These are phyloP conservation scores for Dothistroma pini DNA, from an alignment of 2,329 filamentous ascomycete genomes.

Conservation along the genomic window DNA sequence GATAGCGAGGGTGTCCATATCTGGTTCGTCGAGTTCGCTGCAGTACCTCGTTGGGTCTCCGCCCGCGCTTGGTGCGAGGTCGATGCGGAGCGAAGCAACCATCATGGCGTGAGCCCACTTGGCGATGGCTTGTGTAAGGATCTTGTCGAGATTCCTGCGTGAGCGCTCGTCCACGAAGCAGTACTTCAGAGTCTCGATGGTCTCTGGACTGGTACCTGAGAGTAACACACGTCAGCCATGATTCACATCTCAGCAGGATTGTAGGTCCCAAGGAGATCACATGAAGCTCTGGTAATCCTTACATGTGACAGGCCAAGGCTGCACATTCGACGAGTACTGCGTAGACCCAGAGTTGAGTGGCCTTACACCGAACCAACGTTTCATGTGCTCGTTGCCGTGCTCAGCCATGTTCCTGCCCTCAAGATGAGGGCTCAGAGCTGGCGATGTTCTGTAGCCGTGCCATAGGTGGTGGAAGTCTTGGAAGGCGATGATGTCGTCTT, in stretches of 20 bases:
- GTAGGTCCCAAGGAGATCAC: no score
- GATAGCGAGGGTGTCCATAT: slow-evolving; percentile 20
- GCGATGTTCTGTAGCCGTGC: neutral
- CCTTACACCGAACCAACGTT: neutral
- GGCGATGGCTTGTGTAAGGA: slow-evolving; percentile 16
- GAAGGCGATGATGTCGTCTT: neutral
- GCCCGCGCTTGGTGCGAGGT: slow-evolving; percentile 12
- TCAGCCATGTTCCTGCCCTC: neutral
- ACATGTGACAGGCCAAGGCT: neutral
- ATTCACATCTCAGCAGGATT: neutral
- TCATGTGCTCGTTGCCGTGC: neutral
- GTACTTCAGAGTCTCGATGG: slow-evolving; percentile 20
- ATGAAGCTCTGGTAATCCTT: neutral
- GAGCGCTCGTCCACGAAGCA: slow-evolving; percentile 23
- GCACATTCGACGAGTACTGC: neutral
- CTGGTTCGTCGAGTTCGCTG: neutral
- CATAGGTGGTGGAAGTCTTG: neutral
- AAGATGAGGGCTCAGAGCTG: neutral
- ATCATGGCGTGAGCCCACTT: slow-evolving; percentile 20
- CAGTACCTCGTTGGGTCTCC: neutral
- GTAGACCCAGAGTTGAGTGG: neutral
- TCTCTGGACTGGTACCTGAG: neutral
- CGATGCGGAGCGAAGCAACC: slow-evolving; percentile 14
- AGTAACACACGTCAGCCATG: neutral
- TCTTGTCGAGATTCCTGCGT: slow-evolving; percentile 13